phyloP scores from a whole-genome alignment of 1,284 basidiomycete genomes.

The Trametes sp. region DNA sequence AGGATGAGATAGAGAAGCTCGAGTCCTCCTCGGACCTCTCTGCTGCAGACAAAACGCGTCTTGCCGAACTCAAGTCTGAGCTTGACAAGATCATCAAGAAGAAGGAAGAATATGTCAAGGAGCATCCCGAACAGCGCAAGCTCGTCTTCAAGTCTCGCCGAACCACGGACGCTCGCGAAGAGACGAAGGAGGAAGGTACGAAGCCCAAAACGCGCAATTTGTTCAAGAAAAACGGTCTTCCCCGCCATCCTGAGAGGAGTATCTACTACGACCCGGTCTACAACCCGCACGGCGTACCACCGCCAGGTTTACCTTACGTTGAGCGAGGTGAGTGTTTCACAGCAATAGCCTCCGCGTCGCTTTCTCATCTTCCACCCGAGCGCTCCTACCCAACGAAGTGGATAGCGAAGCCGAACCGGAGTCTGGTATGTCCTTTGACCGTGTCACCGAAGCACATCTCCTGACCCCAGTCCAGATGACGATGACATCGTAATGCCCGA shows the following conservation, averaged over 20 bases:
- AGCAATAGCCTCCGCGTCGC: neutral
- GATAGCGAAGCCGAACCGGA: slow-evolving; percentile 64
- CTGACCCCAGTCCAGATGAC: slow-evolving; percentile 45
- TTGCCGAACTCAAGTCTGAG: slow-evolving; percentile 78
- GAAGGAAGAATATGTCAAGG: slow-evolving; percentile 89
- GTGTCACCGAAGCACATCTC: no score
- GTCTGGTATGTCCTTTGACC: slow-evolving; percentile 53
- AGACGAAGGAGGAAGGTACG: slow-evolving; percentile 46
- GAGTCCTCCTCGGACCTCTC: slow-evolving; percentile 54
- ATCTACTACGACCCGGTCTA: slow-evolving; percentile 93
- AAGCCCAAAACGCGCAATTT: slow-evolving; percentile 64
- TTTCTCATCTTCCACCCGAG: slow-evolving; percentile 44
- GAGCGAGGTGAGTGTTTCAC: slow-evolving; percentile 76
- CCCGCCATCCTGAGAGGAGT: slow-evolving; percentile 87
- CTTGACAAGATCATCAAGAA: slow-evolving; percentile 80
- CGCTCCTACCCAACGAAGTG: slow-evolving; percentile 66
- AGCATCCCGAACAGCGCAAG: slow-evolving; percentile 88
- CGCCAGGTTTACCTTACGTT: slow-evolving; percentile 94
- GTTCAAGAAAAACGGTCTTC: slow-evolving; percentile 84
- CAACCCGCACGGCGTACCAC: slow-evolving; percentile 95
- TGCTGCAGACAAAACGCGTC: slow-evolving; percentile 58
- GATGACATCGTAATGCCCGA: slow-evolving; percentile 76
- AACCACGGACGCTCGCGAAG: slow-evolving; percentile 53
- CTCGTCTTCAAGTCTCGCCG: slow-evolving; percentile 70
- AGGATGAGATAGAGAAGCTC: slow-evolving; percentile 73